Evolutionary conservation across 2,329 filamentous ascomycete genomes (phyloP), one percentile per base, ranked within the genome.

Genomic region (Xylaria sp.): DNA sequence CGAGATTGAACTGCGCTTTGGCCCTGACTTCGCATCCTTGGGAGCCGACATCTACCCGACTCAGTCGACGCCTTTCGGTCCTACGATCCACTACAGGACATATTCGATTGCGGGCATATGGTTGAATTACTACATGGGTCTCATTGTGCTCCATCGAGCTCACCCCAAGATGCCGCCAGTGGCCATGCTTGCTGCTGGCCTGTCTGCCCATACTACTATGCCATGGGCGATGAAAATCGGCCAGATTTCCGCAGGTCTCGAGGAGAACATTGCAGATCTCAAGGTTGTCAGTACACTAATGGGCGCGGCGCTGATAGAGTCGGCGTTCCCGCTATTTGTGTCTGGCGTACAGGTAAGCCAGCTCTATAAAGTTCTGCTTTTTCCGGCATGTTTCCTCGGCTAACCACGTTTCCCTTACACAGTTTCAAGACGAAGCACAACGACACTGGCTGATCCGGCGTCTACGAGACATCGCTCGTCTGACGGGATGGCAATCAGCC

Each of bases 101-200:
- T 93, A 91, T 72, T 87, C 88, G n/a, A 89, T 97, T 63, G 90
- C 90, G 2, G 88, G 90, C 39, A 80, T 97, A 19, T 96, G 92
- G 91, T 86, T 90, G 70, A 88, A 92, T 65, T 92, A 90, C 72
- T 89, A 96, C 73, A 90, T 93, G 79, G 87, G 88, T 0, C 81
- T 91, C 52, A 93, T 97, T 59, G 82, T 92, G 57, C 81, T 94
- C n/a, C 80, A 93, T 60, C 83, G 94, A 39, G 81, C 87, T 0
- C 92, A 97, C 66, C 94, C 94, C 0, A 84, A 83, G 23, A 97
- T 97, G 92, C 93, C 92, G 0, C 91, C 93, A 0, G 87, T 92
- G 7, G 89, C 92, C 42, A 92, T 96, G 84, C 84, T 92, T 68
- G 92, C 94, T 2, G 91, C 91, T 0, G 89, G 88, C 6, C 81